Evolutionary conservation across 176 grass and related monocot genomes (phyloP).

Genomic region (Dendrocalamus sinicus): DNA sequence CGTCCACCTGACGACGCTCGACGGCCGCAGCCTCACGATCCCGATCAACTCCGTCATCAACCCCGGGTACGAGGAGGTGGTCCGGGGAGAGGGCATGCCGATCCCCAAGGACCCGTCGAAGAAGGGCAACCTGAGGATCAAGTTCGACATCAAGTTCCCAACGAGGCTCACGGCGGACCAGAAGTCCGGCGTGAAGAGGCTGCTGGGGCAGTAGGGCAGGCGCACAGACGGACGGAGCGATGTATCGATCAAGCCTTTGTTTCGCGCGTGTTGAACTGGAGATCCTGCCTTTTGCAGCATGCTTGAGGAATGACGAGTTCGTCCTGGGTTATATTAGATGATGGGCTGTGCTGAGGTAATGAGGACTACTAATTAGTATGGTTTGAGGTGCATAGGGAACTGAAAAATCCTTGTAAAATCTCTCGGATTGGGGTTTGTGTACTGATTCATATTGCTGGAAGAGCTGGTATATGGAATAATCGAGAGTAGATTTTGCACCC

Average conservation of each 20-base stretch:
- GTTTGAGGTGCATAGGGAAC: background rate
- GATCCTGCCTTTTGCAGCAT: background rate
- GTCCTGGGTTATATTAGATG: background rate
- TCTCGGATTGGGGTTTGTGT: background rate
- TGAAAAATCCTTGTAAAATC: constrained; percentile 22
- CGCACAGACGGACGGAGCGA: background rate
- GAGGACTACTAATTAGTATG: background rate
- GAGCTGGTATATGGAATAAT: background rate
- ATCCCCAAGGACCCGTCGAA: constrained; percentile 79
- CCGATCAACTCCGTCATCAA: constrained; percentile 65
- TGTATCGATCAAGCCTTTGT: background rate
- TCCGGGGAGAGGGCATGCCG: constrained; percentile 83
- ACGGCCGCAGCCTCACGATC: constrained; percentile 71
- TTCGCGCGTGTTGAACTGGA: background rate
- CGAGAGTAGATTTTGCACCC: background rate
- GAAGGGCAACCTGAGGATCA: constrained; percentile 90
- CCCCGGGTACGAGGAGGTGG: constrained; percentile 82
- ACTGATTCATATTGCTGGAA: background rate
- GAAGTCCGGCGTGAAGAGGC: constrained; percentile 81
- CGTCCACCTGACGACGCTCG: constrained; percentile 63
- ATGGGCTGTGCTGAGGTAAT: background rate
- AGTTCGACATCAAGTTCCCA: constrained; percentile 93
- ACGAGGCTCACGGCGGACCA: constrained; percentile 76
- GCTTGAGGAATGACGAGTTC: background rate
- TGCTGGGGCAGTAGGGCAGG: constrained; percentile 62